Base-by-base conservation (phyloP, 2,329 filamentous ascomycete species). In the Gremmenia infestans region DNA sequence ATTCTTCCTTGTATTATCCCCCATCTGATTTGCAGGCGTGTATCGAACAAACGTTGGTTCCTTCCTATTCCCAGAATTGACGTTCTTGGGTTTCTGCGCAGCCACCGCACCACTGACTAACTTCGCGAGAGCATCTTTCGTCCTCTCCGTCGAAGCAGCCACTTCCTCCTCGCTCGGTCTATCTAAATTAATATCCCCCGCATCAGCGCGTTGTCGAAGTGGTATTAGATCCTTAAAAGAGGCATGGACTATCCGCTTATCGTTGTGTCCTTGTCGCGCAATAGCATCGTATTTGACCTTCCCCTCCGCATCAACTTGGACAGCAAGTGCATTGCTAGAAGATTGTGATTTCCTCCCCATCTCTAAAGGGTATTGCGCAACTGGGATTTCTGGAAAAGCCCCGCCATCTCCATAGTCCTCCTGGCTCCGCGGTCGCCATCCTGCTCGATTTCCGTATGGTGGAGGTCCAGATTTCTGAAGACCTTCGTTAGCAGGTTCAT, bases 141-240 rank as follows among this genome's bases (percentile, higher is more conserved):
- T 99, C 72, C 87, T 86, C 71, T 96, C 89, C 58, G 92, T 89
- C 58, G 91, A 91, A 40, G 83, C 89, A 54, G 83, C 81, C 1
- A 97, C 89, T 67, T 94, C 83, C 66, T 97, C 91, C 71, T 90
- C 83, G 63, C 85, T 89, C 0, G 94, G 94, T 59, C 91, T 81
- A 60, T 90, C 88, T 47, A 99, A 76, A 54, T 91, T 90, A 63
- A 99, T 84, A 69, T 97, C 91, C 57, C 94, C 94, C 37, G 91
- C 89, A 73, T 97, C 89, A 60, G 94, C 94, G 62, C 91, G 87
- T 72, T 97, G 92, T 58, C 94, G 84, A 58, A 99, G 79, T 6
- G 94, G 94, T 60, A 99, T 99, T 50, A 99, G 77, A 67, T 97
- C 94, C 71, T 96, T 97, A 77, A 99, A 99, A 8, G 89, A 96